Evolutionary conservation across 2,329 filamentous ascomycete genomes (phyloP).

Genomic region (Fusarium fujikuroi): DNA sequence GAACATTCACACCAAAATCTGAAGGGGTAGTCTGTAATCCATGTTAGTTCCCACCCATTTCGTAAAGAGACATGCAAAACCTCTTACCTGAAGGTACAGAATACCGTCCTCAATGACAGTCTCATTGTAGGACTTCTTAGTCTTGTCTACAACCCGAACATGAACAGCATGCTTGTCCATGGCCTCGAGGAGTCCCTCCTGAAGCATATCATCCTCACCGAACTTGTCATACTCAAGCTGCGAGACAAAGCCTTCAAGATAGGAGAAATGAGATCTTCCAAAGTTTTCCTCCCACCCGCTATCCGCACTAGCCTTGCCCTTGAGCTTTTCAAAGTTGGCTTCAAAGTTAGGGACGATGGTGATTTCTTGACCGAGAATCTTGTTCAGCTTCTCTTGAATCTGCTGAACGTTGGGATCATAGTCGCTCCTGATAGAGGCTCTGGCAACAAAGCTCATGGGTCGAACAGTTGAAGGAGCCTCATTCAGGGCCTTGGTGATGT

Average conservation of each 20-base stretch:
- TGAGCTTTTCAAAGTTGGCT: constrained; percentile 54
- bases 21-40: constrained; percentile 47
- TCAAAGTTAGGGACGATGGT: constrained; percentile 61
- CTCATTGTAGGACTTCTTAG: constrained; percentile 57
- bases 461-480: constrained; percentile 49
- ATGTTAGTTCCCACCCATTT: constrained; percentile 2
- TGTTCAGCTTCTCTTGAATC: constrained; percentile 52
- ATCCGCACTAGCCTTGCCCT: constrained; percentile 40
- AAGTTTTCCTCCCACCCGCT: constrained; percentile 58
- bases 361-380: constrained; percentile 55
- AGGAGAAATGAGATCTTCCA: constrained; percentile 53
- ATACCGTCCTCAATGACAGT: constrained; percentile 59
- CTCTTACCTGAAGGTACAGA: constrained; percentile 60
- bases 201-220: constrained; percentile 59
- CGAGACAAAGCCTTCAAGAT: constrained; percentile 57
- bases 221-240: constrained; percentile 58
- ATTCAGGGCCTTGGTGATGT: constrained; percentile 59
- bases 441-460: constrained; percentile 56
- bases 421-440: constrained; percentile 53
- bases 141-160: constrained; percentile 59
- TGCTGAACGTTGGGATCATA: constrained; percentile 56
- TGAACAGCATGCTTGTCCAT: constrained; percentile 56
- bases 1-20: constrained; percentile 52
- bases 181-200: constrained; percentile 60
- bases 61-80: not conserved